Evolutionary conservation across 352 stramenopile genomes (phyloP).

Genomic region (Pythium biforme): DNA sequence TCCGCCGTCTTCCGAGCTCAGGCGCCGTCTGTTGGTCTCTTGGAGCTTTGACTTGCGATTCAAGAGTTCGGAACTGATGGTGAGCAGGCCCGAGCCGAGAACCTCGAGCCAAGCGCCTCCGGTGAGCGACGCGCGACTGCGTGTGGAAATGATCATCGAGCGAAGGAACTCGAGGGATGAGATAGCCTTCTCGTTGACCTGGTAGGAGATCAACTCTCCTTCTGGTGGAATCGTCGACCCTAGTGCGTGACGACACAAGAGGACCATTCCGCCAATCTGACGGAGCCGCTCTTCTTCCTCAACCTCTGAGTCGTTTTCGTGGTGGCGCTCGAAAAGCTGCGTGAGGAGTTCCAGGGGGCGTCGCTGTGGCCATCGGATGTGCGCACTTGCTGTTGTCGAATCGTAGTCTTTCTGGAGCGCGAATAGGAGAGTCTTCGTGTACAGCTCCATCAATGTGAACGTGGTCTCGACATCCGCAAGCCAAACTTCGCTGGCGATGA

Average conservation of each 20-base stretch:
- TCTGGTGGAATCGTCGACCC: slow-evolving; percentile 21
- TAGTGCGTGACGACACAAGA: slow-evolving; percentile 50
- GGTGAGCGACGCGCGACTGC: slow-evolving; percentile 35
- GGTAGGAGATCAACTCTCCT: slow-evolving; percentile 22
- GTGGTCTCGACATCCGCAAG: slow-evolving; percentile 42
- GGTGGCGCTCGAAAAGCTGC: slow-evolving; percentile 52
- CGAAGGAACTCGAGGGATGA: slow-evolving; percentile 46
- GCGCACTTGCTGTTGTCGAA: slow-evolving; percentile 5
- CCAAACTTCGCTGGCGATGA: slow-evolving; percentile 61
- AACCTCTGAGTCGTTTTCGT: slow-evolving; percentile 30
- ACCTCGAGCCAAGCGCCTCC: slow-evolving; percentile 58
- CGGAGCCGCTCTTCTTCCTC: slow-evolving; percentile 44
- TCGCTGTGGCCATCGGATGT: slow-evolving; percentile 34
- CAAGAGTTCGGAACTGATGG: slow-evolving; percentile 56
- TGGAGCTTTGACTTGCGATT: slow-evolving; percentile 37
- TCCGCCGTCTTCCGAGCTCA: slow-evolving; percentile 9
- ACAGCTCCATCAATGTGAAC: slow-evolving; percentile 58
- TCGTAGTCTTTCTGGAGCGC: slow-evolving; percentile 35
- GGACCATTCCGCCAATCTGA: slow-evolving; percentile 56
- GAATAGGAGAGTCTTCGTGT: slow-evolving; percentile 65
- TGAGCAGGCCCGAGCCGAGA: slow-evolving; percentile 52
- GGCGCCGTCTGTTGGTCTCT: slow-evolving; percentile 1
- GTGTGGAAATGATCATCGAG: slow-evolving; percentile 47
- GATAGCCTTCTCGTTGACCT: slow-evolving; percentile 45
- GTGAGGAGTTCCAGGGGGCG: slow-evolving; percentile 50